Base-by-base conservation (phyloP, 805 yeast genomes). In the Metschnikowia hibisci region DNA sequence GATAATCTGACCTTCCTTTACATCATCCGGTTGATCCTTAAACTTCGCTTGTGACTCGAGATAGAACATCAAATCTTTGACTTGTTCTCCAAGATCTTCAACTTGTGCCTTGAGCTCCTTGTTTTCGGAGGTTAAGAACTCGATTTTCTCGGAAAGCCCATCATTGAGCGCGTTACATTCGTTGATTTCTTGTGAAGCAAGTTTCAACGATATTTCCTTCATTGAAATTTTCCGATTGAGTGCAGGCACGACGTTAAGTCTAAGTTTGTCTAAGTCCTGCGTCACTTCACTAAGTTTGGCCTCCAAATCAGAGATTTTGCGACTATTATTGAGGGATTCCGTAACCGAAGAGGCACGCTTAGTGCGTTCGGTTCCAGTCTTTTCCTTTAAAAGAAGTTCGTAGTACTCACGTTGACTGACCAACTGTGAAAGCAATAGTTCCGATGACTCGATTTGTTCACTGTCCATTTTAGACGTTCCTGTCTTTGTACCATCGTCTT, bases 351-450 rank as follows among this genome's bases (percentile, higher is more conserved):
- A 47, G 6, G 53, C 47, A 6, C 55, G 39, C 10, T 51, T 38
- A 11, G 32, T 43, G n/a, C 48, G 45, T 8, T 47, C 39, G 28
- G 22, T 11, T 5, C 31, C 45, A 10, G 41, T 56, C 25, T 49
- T 52, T 31, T 62, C 63, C 11, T 51, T 47, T 16, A 69, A 43
- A 14, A 69, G 51, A 11, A 69, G 64, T 56, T 88, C 96, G 58
- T 84, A 89, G 61, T 82, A 84, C 47, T 84, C 91, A 44, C 95
- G 69, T 61, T 89, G 96, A 6, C 93, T 83, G 43, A 88, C 95
- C 41, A 89, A 66, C 56, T 89, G 96, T 2, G 89, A 80, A 7
- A 88, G 73, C 20, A 89, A 63, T 31, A 89, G 69, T 55, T 84
- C 84, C 0, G 95, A 82, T 56, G 89, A 89, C 58, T 89, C 96